These are phyloP conservation scores for Claviceps humidiphila DNA, from an alignment of 2,329 filamentous ascomycete species.

Conservation along the genomic window DNA sequence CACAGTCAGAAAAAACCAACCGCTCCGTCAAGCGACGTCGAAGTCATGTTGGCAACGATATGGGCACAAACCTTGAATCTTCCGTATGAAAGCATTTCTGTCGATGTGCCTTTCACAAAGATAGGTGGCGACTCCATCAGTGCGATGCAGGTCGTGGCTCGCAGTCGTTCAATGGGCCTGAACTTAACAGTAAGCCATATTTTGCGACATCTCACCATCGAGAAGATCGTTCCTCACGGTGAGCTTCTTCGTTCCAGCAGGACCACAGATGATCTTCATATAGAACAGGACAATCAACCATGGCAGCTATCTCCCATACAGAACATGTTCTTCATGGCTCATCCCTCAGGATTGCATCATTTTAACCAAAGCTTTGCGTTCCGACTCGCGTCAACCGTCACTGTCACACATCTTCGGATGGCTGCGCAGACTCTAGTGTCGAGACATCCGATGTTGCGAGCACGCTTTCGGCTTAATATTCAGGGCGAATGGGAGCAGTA, in stretches of 20 bases:
- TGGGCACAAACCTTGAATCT: background rate
- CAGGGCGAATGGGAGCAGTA: conserved; percentile 12
- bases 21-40: background rate
- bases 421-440: conserved; percentile 15
- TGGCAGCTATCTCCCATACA: background rate
- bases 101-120: background rate
- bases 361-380: conserved; percentile 33
- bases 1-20: background rate
- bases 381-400: background rate
- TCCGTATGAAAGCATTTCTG: background rate
- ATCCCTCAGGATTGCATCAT: conserved; percentile 16
- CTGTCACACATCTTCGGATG: background rate
- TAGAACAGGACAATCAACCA: background rate
- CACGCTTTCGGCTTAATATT: conserved; percentile 14
- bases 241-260: background rate
- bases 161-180: conserved; percentile 17
- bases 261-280: background rate
- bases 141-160: conserved; percentile 30
- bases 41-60: background rate
- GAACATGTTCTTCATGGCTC: background rate
- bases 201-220: conserved; percentile 9
- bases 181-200: conserved; percentile 20
- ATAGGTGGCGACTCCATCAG: conserved; percentile 23
- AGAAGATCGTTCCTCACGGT: background rate
- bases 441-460: conserved; percentile 23